Evolutionary conservation across 1,284 basidiomycete species (phyloP), one percentile per base, ranked within the genome.

Genomic region (Malassezia vespertilionis): DNA sequence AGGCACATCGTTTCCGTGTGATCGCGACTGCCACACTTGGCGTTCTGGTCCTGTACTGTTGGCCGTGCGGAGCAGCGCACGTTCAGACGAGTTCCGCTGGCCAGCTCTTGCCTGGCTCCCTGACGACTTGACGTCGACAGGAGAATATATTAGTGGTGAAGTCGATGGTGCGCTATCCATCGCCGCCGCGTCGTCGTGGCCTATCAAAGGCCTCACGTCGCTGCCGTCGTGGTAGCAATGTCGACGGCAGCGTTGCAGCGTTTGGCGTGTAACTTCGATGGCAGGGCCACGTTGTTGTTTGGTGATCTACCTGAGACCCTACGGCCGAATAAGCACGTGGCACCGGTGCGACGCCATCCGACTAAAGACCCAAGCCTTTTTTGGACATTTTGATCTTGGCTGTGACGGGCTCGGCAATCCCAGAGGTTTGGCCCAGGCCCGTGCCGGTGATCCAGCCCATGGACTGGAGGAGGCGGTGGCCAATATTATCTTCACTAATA

Each of bases 361-460:
- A 17, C 33, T 44, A 44, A 24, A 37, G 60, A 5, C 66, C 66
- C 24, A 69, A 53, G 36, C 66, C 66, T 21, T 60, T 61, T 22
- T 57, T 56, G 26, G 54, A 43, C 14, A 56, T 56, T 52, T 69
- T 69, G 57, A 69, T 62, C 5, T 56, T 68, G 5, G 66, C 66
- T 23, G 54, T 43, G 36, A 69, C 57, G 5, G 66, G 64, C 42
- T 65, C 60, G 3, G 63, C 54, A 33, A 60, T 60, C 10, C 66
- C 66, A n/a, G 52, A 49, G 15, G 56, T 53, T 33, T 50, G 54
- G 23, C 66, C 66, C 10, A 69, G 57, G 6, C 66, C 66, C 21
- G 44, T 48, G 31, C 66, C 66, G 33, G 63, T 59, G 11, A 47
- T 54, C 66, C 67, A 69, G 14, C 67, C 67, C 67, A 69, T 69